Evolutionary conservation across 1,284 basidiomycete genomes (phyloP).

Genomic region (Leccinum insigne): DNA sequence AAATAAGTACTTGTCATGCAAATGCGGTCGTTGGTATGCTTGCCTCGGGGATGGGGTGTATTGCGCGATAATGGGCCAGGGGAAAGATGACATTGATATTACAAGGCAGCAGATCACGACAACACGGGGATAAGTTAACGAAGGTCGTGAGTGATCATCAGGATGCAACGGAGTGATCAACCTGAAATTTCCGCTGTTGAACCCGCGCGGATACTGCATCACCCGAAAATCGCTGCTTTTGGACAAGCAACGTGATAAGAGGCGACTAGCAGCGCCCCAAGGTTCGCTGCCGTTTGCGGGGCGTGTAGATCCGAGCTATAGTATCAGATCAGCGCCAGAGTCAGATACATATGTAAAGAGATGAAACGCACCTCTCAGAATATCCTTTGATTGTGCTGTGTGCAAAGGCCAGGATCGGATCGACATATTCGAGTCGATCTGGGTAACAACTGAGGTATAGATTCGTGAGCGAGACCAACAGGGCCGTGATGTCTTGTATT

Average conservation of each 20-base stretch:
- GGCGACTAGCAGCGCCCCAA: too few relatives aligned
- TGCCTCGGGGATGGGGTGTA: conserved; percentile 25
- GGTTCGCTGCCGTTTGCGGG: too few relatives aligned
- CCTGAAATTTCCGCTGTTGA: not conserved
- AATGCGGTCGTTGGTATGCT: not conserved
- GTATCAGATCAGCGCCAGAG: too few relatives aligned
- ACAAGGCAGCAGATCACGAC: conserved; percentile 2
- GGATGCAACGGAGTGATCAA: not conserved
- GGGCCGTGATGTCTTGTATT: too few relatives aligned
- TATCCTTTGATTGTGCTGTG: too few relatives aligned
- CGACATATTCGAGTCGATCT: too few relatives aligned
- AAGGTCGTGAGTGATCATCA: conserved; percentile 23
- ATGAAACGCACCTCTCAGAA: too few relatives aligned
- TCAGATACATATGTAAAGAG: too few relatives aligned
- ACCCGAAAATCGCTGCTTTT: conserved; percentile 55
- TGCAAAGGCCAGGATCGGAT: too few relatives aligned
- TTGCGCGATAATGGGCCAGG: conserved; percentile 13
- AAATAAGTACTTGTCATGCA: conserved; percentile 9
- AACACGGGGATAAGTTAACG: conserved; percentile 20
- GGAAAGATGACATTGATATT: conserved; percentile 16
- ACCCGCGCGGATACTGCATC: conserved; percentile 3
- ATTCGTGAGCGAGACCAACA: too few relatives aligned
- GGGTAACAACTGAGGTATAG: too few relatives aligned
- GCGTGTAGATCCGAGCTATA: too few relatives aligned
- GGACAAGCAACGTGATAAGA: conserved; percentile 45